Percentiles rank a stretch among this genome's conserved stretches.
These are phyloP conservation scores for Kwoniella europaea DNA, from an alignment of 768 basidiomycete genomes.

Conservation along the genomic window DNA sequence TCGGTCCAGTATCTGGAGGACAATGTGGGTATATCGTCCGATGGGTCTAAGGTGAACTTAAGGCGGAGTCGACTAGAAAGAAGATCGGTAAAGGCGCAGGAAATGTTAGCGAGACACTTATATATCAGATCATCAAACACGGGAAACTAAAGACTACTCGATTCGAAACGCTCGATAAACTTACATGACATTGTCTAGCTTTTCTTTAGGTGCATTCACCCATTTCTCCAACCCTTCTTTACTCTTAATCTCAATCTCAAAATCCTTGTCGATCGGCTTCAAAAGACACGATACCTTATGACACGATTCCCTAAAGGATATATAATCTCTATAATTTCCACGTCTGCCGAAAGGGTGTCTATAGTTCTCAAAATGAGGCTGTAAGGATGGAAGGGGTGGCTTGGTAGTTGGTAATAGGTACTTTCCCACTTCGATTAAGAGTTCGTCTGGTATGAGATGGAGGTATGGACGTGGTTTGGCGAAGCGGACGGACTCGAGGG, in stretches of 20 bases:
- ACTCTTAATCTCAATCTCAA: slow-evolving; percentile 14
- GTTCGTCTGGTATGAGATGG: slow-evolving; percentile 12
- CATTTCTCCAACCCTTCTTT: slow-evolving; percentile 1
- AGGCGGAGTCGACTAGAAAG: slow-evolving; percentile 7
- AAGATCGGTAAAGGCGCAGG: neutral
- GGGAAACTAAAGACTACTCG: too few relatives aligned
- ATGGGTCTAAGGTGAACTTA: slow-evolving; percentile 1
- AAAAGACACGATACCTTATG: slow-evolving; percentile 3
- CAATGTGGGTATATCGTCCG: neutral
- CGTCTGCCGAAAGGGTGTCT: neutral
- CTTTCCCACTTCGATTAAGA: slow-evolving; percentile 15
- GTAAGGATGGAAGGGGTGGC: slow-evolving; percentile 1
- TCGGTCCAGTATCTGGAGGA: neutral
- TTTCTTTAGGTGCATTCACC: slow-evolving; percentile 10
- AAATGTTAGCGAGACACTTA: neutral
- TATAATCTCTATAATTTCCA: neutral
- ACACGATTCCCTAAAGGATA: slow-evolving; percentile 2
- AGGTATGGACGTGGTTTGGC: neutral
- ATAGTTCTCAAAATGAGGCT: slow-evolving; percentile 12
- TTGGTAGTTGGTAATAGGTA: slow-evolving; percentile 9
- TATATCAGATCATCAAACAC: too few relatives aligned
- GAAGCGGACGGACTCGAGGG: neutral
- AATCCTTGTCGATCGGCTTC: slow-evolving; percentile 14
- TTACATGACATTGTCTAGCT: slow-evolving; percentile 3
- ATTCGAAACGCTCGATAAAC: neutral